Evolutionary conservation across 1,284 basidiomycete species (phyloP), one percentile per base, ranked within the genome.

Genomic region (Ganoderma leucocontextum): DNA sequence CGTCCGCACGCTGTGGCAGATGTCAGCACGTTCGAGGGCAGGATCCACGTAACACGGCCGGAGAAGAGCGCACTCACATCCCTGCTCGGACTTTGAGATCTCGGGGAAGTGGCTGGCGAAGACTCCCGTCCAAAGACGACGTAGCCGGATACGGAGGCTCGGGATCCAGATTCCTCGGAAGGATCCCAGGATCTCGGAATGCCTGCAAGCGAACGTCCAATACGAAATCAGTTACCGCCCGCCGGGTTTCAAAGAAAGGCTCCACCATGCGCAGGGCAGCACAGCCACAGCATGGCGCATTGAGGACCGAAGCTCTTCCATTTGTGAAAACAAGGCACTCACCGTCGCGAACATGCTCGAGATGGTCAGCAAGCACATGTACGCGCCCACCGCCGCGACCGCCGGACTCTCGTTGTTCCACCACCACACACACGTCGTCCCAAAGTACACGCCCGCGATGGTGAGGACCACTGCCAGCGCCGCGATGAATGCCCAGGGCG

Each of bases 131-230:
- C 15, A 88, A 87, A 41, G 90, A 88, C 42, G 84, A 87, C 41
- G 78, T 83, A 9, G 85, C 81, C 39, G 89, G 88, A 72, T 89
- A 89, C 10, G 94, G 95, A 0, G 95, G 95, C 70, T 94, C 89
- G 29, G 86, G 90, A 82, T 98, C 96, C 60, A 98, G 81, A 77
- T 92, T 84, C 3, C 95, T 87, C 12, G 96, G 96, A 36, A 98
- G 80, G 69, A 98, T 95, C 6, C 95, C 96, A 60, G 96, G 96
- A 79, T 98, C 96, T 61, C 89, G 86, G 73, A 92, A 90, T 4
- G 95, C 92, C 84, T 94, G 69, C 73, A 78, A 59, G 78, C 74
- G 70, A 71, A 52, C 68, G 53, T 60, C 42, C 60, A 63, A 71
- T 25, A 59, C 35, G 41, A 63, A 33, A 63, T 66, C 60, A 71